Evolutionary conservation across 805 yeast species (phyloP).

Genomic region (Clavispora phyllophila): DNA sequence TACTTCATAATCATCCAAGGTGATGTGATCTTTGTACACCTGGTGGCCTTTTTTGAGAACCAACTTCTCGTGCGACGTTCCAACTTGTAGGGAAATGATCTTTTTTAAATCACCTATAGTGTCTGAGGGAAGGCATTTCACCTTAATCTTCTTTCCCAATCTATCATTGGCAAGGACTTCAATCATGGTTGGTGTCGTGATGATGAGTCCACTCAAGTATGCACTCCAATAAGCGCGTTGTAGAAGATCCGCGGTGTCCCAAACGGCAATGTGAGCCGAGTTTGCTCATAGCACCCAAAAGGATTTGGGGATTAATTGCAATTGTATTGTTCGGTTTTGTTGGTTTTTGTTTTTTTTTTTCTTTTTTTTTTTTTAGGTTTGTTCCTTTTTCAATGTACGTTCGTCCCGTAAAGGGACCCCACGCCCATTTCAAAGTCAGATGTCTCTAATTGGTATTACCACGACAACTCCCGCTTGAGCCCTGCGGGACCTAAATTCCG

Average conservation of each 20-base stretch:
- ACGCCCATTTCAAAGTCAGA: too few species aligned
- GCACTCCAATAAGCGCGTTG: neutral
- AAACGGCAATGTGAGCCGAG: neutral
- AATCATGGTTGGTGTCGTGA: slow-evolving; percentile 23
- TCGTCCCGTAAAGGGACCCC: too few species aligned
- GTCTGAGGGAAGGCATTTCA: slow-evolving; percentile 83
- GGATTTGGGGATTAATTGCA: too few species aligned
- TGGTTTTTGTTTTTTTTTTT: too few species aligned
- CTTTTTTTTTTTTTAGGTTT: too few species aligned
- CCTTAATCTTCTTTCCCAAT: slow-evolving; percentile 81
- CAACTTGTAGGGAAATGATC: slow-evolving; percentile 76
- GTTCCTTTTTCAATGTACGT: too few species aligned
- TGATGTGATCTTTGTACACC: slow-evolving; percentile 81
- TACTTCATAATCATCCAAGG: slow-evolving; percentile 90
- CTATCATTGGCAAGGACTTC: slow-evolving; percentile 46
- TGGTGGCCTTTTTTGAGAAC: slow-evolving; percentile 82
- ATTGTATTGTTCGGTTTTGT: too few species aligned
- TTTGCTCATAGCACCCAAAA: too few species aligned
- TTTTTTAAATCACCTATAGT: slow-evolving; percentile 87
- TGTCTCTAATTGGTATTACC: neutral
- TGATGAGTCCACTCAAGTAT: neutral
- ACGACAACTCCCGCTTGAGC: neutral
- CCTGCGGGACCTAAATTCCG: neutral
- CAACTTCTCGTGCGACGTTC: slow-evolving; percentile 60
- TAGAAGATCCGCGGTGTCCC: neutral